phyloP scores from a whole-genome alignment of 148 eudicot genomes.

The Mesembryanthemum crystallinum region DNA sequence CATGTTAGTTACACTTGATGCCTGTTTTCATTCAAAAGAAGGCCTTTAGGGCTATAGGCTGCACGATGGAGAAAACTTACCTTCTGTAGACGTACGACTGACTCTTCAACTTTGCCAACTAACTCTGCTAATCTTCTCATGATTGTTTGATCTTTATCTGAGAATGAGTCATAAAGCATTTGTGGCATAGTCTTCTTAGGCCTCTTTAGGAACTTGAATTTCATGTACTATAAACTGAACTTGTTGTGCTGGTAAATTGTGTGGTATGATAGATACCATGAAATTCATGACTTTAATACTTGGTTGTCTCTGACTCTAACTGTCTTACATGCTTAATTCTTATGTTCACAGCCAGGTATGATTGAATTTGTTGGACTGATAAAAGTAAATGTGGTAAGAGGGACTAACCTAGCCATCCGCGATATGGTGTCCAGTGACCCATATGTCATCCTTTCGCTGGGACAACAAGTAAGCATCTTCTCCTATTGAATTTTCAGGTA shows the following conservation, averaged over 20 bases:
- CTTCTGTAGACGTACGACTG: neutral
- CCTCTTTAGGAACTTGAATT: neutral
- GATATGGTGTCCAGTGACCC: slow-evolving; percentile 94
- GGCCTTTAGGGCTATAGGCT: neutral
- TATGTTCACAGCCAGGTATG: slow-evolving; percentile 79
- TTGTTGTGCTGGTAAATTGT: neutral
- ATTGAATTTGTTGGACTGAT: slow-evolving; percentile 88
- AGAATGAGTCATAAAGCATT: neutral
- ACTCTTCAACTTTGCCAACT: neutral
- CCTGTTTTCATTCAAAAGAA: no score
- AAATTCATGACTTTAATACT: neutral
- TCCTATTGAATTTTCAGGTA: neutral
- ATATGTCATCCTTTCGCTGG: slow-evolving; percentile 78
- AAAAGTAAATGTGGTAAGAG: slow-evolving; percentile 78
- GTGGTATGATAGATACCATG: neutral
- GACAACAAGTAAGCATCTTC: slow-evolving; percentile 71
- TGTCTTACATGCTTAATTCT: slow-evolving; percentile 9
- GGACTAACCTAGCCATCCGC: slow-evolving; percentile 85
- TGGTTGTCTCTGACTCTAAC: neutral
- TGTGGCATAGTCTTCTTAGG: neutral
- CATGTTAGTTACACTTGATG: no score
- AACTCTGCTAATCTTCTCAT: neutral
- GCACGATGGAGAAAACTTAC: neutral
- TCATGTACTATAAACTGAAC: neutral
- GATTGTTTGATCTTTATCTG: neutral